A percentile compares a stretch with the other conserved stretches of the same genome.
Conservation (phyloP, 2,329 filamentous ascomycete genomes). For the Microsporum ferrugineum region DNA sequence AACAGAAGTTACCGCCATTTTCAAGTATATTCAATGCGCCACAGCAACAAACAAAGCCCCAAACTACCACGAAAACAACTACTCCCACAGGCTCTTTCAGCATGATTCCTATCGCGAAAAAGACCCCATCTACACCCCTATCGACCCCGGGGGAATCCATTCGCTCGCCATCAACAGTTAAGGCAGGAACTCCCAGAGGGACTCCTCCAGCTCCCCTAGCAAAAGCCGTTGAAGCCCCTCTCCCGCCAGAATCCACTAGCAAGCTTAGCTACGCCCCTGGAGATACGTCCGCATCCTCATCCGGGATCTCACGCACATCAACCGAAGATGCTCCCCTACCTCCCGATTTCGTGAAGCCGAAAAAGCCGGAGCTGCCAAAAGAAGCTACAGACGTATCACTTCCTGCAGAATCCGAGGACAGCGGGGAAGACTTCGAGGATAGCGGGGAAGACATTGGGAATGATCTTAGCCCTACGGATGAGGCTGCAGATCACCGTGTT, state of each 20-base stretch:
- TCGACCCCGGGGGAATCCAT: slow-evolving; percentile 25
- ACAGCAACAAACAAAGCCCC: neutral
- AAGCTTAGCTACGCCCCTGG: slow-evolving; percentile 36
- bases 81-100: slow-evolving; percentile 4
- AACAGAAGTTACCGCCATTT: neutral
- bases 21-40: slow-evolving; percentile 2
- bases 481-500: slow-evolving; percentile 19
- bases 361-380: slow-evolving; percentile 2
- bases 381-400: slow-evolving; percentile 17
- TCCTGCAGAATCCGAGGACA: slow-evolving; percentile 25
- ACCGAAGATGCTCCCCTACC: slow-evolving; percentile 32
- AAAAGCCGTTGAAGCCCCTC: slow-evolving; percentile 27
- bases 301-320: slow-evolving; percentile 28
- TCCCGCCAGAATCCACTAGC: slow-evolving; percentile 40
- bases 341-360: slow-evolving; percentile 15
- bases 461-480: slow-evolving; percentile 26
- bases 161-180: slow-evolving; percentile 22
- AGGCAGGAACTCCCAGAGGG: slow-evolving; percentile 25
- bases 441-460: slow-evolving; percentile 38
- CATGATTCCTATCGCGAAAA: slow-evolving; percentile 16
- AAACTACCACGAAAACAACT: neutral
- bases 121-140: slow-evolving; percentile 22
- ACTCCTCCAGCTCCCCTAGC: slow-evolving; percentile 23
- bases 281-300: slow-evolving; percentile 40
- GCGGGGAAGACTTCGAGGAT: slow-evolving; percentile 33